Evolutionary conservation across 768 basidiomycete genomes (phyloP).

Genomic region (Candolleomyces efflorescens): DNA sequence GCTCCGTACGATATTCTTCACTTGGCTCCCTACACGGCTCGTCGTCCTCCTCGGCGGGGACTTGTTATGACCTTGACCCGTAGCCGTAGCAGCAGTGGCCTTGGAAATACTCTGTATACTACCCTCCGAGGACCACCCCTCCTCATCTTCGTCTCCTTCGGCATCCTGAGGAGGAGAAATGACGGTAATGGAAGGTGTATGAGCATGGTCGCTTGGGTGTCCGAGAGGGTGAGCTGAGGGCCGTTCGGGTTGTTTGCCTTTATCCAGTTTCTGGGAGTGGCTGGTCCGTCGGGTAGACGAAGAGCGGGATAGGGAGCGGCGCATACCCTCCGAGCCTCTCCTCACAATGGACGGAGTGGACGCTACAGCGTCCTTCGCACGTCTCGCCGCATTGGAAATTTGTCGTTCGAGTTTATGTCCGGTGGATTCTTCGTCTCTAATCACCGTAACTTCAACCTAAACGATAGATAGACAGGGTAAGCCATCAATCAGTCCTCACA

Average conservation of each 20-base stretch:
- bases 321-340: no score
- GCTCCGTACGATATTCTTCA: background rate
- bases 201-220: no score
- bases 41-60: background rate
- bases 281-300: constrained; percentile 4
- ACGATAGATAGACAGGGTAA: no score
- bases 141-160: constrained; percentile 18
- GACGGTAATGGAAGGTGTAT: no score
- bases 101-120: constrained; percentile 24
- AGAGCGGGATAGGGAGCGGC: no score
- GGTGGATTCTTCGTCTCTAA: constrained; percentile 32
- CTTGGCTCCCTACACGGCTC: constrained; percentile 5
- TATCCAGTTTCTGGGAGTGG: background rate
- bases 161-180: background rate
- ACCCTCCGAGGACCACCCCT: constrained; percentile 62
- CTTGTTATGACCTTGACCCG: background rate
- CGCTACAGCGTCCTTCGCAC: constrained; percentile 10
- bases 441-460: constrained; percentile 67
- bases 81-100: background rate
- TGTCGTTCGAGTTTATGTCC: constrained; percentile 18
- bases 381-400: constrained; percentile 17
- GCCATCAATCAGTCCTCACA: background rate
- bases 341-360: background rate
- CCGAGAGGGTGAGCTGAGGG: no score
- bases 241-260: background rate